These are phyloP conservation scores for Phylloporus arenicola DNA, from an alignment of 768 basidiomycete species.

Conservation along the genomic window DNA sequence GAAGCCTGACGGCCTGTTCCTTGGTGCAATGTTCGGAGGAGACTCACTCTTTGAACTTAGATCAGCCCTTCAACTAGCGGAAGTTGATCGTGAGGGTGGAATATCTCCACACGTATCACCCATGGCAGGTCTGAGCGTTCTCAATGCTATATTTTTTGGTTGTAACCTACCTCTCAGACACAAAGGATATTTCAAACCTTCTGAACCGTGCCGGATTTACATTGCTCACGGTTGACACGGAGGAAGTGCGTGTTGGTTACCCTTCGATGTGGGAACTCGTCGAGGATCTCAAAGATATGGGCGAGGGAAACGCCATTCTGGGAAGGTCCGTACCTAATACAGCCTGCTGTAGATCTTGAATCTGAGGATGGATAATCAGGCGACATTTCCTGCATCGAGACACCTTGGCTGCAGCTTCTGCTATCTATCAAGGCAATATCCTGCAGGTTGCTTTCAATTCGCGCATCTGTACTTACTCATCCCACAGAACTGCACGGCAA, in stretches of 20 bases:
- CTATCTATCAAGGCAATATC: slow-evolving; percentile 81
- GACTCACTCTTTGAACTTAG: slow-evolving; percentile 96
- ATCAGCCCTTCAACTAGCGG: slow-evolving; percentile 89
- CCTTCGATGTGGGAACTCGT: slow-evolving; percentile 96
- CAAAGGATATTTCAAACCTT: slow-evolving; percentile 88
- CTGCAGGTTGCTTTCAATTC: not conserved
- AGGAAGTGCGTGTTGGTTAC: slow-evolving; percentile 87
- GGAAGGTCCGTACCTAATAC: slow-evolving; percentile 51
- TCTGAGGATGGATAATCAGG: slow-evolving; percentile 32
- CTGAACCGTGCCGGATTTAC: slow-evolving; percentile 91
- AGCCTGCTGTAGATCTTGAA: not conserved
- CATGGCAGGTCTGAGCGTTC: slow-evolving; percentile 73
- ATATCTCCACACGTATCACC: slow-evolving; percentile 96
- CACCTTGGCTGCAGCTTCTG: slow-evolving; percentile 84
- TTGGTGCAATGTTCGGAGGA: slow-evolving; percentile 92
- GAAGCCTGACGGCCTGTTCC: slow-evolving; percentile 87
- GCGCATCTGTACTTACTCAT: not conserved
- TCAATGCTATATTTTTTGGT: not conserved
- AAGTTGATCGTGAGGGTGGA: slow-evolving; percentile 90
- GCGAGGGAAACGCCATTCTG: slow-evolving; percentile 87
- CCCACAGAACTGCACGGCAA: slow-evolving; percentile 73
- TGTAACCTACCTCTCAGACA: slow-evolving; percentile 48
- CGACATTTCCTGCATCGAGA: slow-evolving; percentile 71
- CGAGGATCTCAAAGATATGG: slow-evolving; percentile 93
- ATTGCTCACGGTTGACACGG: slow-evolving; percentile 89